Conservation (phyloP, 2,329 filamentous ascomycete species). For the Colletotrichum noveboracense region DNA sequence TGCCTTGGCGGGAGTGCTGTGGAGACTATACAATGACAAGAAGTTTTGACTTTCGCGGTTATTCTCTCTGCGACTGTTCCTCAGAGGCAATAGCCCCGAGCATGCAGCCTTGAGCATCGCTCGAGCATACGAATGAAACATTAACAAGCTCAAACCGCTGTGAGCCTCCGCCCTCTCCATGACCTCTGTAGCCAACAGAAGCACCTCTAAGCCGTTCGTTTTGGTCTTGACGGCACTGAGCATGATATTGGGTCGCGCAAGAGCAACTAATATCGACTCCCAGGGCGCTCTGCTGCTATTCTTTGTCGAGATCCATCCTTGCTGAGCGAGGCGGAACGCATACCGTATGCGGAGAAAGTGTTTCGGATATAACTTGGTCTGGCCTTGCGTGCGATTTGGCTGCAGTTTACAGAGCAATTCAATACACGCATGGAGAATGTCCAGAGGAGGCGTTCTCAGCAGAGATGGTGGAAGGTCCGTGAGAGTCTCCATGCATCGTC, state of each 20-base stretch:
- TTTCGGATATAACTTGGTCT: not conserved
- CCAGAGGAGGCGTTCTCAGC: slow-evolving; percentile 5
- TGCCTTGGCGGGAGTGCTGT: not conserved
- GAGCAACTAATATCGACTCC: slow-evolving; percentile 7
- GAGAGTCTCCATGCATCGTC: not conserved
- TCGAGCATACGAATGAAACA: slow-evolving; percentile 24
- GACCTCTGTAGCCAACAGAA: not conserved
- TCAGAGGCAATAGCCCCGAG: slow-evolving; percentile 26
- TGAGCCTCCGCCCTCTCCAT: slow-evolving; percentile 1
- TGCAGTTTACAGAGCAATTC: slow-evolving; percentile 8
- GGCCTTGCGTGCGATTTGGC: not conserved
- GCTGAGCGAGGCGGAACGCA: not conserved
- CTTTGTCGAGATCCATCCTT: not conserved
- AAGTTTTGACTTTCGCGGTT: not conserved
- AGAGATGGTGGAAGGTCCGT: not conserved
- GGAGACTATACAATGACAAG: not conserved
- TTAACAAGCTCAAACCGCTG: not conserved
- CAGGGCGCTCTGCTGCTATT: not conserved
- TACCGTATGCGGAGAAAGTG: not conserved
- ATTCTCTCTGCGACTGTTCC: slow-evolving; percentile 33
- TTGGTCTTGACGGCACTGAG: not conserved
- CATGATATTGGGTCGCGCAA: slow-evolving; percentile 14
- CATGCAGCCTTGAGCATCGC: not conserved
- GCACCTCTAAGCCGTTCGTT: not conserved
- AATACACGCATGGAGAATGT: slow-evolving; percentile 34